A percentile compares a stretch with the other conserved stretches of the same genome.
These are phyloP conservation scores for Beauveria rudraprayagi DNA, from an alignment of 2,329 filamentous ascomycete genomes.

Conservation along the genomic window DNA sequence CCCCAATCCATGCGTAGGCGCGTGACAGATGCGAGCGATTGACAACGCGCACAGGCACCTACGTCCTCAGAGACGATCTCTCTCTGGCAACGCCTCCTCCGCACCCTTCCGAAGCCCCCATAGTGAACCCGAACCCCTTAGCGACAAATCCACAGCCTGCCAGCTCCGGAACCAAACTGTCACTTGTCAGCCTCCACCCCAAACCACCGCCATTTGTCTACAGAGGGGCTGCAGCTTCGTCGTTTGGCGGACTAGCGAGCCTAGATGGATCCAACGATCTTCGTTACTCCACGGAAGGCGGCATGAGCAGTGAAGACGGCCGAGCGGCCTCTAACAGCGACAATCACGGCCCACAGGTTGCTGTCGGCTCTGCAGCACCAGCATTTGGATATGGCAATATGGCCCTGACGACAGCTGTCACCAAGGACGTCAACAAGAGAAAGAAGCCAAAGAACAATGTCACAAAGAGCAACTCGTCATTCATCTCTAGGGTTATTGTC, in stretches of 20 bases:
- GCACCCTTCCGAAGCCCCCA: slow-evolving; percentile 85
- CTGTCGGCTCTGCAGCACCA: slow-evolving; percentile 40
- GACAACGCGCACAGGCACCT: slow-evolving; percentile 55
- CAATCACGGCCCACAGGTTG: slow-evolving; percentile 32
- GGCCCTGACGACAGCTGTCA: slow-evolving; percentile 52
- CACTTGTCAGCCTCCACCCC: slow-evolving; percentile 64
- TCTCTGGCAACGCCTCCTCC: slow-evolving; percentile 89
- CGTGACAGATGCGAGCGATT: neutral
- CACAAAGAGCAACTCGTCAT: slow-evolving; percentile 96
- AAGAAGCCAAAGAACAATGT: slow-evolving; percentile 98
- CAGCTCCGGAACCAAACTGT: slow-evolving; percentile 75
- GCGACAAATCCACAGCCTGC: slow-evolving; percentile 79
- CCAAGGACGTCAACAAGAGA: slow-evolving; percentile 70
- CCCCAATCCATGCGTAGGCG: neutral
- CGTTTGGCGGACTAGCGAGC: slow-evolving; percentile 36
- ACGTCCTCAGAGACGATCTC: slow-evolving; percentile 82
- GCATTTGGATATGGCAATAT: slow-evolving; percentile 84
- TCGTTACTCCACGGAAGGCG: slow-evolving; percentile 52
- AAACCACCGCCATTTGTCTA: slow-evolving; percentile 47
- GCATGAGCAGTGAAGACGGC: slow-evolving; percentile 49
- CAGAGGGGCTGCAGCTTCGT: slow-evolving; percentile 43
- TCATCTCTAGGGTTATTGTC: slow-evolving; percentile 91
- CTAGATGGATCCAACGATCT: slow-evolving; percentile 53
- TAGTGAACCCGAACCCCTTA: slow-evolving; percentile 83
- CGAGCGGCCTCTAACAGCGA: slow-evolving; percentile 46